These are phyloP conservation scores for Thermothielavioides terrestris DNA, from an alignment of 495 filamentous ascomycete species.

Conservation along the genomic window DNA sequence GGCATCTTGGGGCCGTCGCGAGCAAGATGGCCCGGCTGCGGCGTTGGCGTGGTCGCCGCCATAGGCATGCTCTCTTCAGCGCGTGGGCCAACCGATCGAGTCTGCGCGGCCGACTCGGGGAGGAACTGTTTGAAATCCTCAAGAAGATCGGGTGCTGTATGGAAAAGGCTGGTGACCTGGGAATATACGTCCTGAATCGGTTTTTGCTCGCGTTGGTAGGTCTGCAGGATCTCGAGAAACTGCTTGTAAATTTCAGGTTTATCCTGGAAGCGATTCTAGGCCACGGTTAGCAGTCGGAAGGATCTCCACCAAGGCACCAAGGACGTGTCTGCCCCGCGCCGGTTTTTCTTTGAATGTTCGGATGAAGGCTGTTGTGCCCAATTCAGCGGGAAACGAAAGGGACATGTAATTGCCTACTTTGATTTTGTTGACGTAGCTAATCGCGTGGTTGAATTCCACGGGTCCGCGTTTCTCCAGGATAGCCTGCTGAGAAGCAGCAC, in stretches of 20 bases:
- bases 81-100: constrained; percentile 52
- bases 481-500: constrained; percentile 40
- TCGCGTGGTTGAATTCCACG: constrained; percentile 99
- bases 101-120: constrained; percentile 89
- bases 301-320: constrained; percentile 16
- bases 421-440: constrained; percentile 99
- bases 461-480: constrained; percentile 80
- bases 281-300: constrained; percentile 12
- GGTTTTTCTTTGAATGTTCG: background rate
- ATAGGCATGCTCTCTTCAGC: constrained; percentile 52
- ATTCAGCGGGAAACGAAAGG: background rate
- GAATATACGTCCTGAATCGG: constrained; percentile 98
- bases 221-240: constrained; percentile 96
- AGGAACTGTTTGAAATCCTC: constrained; percentile 99
- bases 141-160: constrained; percentile 86
- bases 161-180: constrained; percentile 92
- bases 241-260: constrained; percentile 99
- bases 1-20: constrained; percentile 64
- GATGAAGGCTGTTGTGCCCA: background rate
- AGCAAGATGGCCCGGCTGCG: constrained; percentile 36
- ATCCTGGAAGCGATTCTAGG: constrained; percentile 84
- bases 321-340: constrained; percentile 6
- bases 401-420: constrained; percentile 59
- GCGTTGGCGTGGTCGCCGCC: constrained; percentile 45
- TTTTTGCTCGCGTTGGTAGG: constrained; percentile 96